phyloP scores from a whole-genome alignment of 345 rosid genomes.

The Pugionium cornutum region DNA sequence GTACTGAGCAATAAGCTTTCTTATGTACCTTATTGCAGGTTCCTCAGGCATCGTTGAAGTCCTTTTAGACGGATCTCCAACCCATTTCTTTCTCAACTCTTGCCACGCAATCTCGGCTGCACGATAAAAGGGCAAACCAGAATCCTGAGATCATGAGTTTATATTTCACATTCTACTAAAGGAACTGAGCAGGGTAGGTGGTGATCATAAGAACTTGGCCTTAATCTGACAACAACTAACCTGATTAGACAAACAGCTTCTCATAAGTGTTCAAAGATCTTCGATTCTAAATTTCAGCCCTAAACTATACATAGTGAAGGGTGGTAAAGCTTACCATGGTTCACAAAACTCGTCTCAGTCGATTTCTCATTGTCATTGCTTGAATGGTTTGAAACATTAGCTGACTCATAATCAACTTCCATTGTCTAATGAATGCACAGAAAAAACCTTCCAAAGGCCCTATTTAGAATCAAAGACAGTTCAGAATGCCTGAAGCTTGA shows the following conservation, averaged over 20 bases:
- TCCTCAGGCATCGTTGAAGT: slow-evolving; percentile 29
- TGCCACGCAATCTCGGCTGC: slow-evolving; percentile 41
- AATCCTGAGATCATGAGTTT: not conserved
- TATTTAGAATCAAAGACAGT: slow-evolving; percentile 9
- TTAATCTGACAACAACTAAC: not conserved
- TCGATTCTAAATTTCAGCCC: not conserved
- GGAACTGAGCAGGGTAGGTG: too few species aligned
- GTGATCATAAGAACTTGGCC: not conserved
- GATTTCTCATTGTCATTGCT: slow-evolving; percentile 17
- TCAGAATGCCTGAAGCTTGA: not conserved
- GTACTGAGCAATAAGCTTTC: not conserved
- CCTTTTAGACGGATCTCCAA: slow-evolving; percentile 37
- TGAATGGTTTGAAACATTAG: slow-evolving; percentile 8
- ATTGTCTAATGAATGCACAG: slow-evolving; percentile 12
- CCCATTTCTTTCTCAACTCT: slow-evolving; percentile 40
- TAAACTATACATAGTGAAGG: not conserved
- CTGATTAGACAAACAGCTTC: not conserved
- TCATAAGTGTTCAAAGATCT: not conserved
- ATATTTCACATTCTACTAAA: not conserved
- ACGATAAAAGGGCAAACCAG: slow-evolving; percentile 1
- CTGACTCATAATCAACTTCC: slow-evolving; percentile 31
- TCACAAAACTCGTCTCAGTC: slow-evolving; percentile 25
- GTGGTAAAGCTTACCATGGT: slow-evolving; percentile 31
- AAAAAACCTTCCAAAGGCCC: not conserved
- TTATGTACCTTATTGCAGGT: slow-evolving; percentile 33